These are phyloP conservation scores for Bretziella fagacearum DNA, from an alignment of 2,329 filamentous ascomycete species.

Conservation along the genomic window DNA sequence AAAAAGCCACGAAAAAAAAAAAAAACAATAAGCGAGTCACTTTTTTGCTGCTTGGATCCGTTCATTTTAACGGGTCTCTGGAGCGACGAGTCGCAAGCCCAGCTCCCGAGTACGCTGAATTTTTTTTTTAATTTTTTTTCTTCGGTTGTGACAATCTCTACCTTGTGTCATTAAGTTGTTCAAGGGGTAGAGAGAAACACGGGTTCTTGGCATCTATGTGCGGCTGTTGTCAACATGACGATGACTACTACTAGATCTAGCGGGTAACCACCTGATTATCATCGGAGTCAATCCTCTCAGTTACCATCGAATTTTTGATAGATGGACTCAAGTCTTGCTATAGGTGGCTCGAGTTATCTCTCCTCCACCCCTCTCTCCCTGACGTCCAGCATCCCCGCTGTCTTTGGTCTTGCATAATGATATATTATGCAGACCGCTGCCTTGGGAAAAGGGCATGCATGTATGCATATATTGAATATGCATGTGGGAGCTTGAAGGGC, in stretches of 20 bases:
- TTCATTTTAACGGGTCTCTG: neutral
- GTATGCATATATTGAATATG: too few species aligned
- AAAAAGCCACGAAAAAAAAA: constrained; percentile 10
- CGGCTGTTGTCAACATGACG: neutral
- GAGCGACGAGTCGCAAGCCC: neutral
- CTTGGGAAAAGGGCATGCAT: too few species aligned
- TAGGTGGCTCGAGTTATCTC: neutral
- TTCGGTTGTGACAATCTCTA: neutral
- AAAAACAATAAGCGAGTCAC: neutral
- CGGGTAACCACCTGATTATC: too few species aligned
- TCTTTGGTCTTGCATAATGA: neutral
- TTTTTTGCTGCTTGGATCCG: neutral
- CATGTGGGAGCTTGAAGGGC: too few species aligned
- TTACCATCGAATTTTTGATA: neutral
- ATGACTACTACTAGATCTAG: neutral
- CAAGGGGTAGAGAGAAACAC: neutral
- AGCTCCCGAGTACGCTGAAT: neutral
- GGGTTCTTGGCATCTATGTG: neutral
- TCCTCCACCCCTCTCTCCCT: neutral
- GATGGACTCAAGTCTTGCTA: too few species aligned
- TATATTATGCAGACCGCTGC: neutral
- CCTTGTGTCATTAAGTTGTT: constrained; percentile 2
- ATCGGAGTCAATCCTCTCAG: neutral
- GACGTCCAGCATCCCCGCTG: neutral
- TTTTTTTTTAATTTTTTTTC: too few species aligned